phyloP scores from a whole-genome alignment of 164 flowering plant genomes.

The Liriodendron chinense region DNA sequence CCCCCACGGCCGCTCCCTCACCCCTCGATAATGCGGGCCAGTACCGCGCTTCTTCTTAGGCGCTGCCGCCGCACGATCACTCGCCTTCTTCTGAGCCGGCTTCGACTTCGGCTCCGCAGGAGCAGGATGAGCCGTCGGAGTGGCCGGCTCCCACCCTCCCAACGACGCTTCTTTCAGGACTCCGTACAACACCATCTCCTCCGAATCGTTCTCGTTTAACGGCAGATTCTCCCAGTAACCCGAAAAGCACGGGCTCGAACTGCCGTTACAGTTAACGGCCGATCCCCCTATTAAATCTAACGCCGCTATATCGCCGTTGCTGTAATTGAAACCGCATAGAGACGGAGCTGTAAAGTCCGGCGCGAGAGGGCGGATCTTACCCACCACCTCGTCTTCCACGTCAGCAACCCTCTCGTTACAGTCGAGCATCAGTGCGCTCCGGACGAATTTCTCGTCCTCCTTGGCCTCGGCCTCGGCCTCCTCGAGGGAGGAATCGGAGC shows the following conservation, averaged over 20 bases:
- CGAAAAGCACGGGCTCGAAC: constrained; percentile 13
- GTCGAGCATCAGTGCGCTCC: constrained; percentile 9
- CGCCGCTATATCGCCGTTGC: background rate
- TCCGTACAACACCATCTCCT: constrained; percentile 25
- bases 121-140: background rate
- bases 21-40: constrained; percentile 24
- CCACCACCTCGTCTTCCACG: background rate
- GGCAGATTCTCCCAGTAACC: constrained; percentile 26
- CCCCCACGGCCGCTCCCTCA: constrained; percentile 30
- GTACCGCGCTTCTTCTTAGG: constrained; percentile 10
- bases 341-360: background rate
- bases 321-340: background rate
- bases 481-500: constrained; percentile 13
- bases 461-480: constrained; percentile 6
- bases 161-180: constrained; percentile 22
- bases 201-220: constrained; percentile 26
- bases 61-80: background rate
- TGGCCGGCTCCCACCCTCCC: constrained; percentile 15
- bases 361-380: background rate
- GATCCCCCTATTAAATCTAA: constrained; percentile 11
- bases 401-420: background rate
- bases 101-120: background rate
- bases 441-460: constrained; percentile 14
- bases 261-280: constrained; percentile 4
- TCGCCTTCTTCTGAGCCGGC: background rate